phyloP scores from a whole-genome alignment of 495 filamentous ascomycete genomes.

The Lasiosphaeria ovina region DNA sequence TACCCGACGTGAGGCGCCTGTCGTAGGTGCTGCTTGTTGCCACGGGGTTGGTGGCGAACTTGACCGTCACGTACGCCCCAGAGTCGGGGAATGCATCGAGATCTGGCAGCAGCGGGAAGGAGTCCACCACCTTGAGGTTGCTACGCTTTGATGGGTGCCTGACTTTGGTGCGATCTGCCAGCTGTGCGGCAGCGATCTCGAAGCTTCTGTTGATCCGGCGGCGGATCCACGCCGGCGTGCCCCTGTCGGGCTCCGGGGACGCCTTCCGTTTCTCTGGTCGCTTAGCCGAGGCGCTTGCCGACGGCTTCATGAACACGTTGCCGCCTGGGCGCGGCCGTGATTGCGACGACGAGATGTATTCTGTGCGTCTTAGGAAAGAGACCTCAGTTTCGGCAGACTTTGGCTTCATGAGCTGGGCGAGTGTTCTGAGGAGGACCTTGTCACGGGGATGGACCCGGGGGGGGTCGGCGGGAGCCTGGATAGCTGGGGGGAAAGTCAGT shows the following conservation, averaged over 20 bases:
- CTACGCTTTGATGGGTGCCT: constrained; percentile 74
- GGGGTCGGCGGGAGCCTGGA: constrained; percentile 68
- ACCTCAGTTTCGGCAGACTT: constrained; percentile 62
- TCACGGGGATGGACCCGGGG: constrained; percentile 78
- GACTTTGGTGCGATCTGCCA: constrained; percentile 68
- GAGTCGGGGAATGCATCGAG: constrained; percentile 84
- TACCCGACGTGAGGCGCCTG: constrained; percentile 71
- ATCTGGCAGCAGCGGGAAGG: constrained; percentile 81
- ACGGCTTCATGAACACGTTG: constrained; percentile 37
- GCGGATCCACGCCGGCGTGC: constrained; percentile 77
- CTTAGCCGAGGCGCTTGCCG: constrained; percentile 36
- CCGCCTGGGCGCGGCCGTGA: constrained; percentile 23
- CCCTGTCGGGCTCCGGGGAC: constrained; percentile 55
- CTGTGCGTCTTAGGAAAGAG: constrained; percentile 92
- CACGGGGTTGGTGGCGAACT: constrained; percentile 82
- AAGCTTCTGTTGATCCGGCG: constrained; percentile 82
- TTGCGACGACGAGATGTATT: constrained; percentile 81
- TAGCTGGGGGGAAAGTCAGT: constrained; percentile 55
- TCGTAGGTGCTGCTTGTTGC: constrained; percentile 62
- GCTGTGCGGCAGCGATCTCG: constrained; percentile 65
- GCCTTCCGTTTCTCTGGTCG: constrained; percentile 43
- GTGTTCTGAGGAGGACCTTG: constrained; percentile 72
- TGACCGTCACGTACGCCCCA: constrained; percentile 81
- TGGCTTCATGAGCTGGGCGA: constrained; percentile 79
- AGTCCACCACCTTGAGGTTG: constrained; percentile 73